phyloP scores from a whole-genome alignment of 1,284 basidiomycete species.

The Austroboletus novae-zelandiae region DNA sequence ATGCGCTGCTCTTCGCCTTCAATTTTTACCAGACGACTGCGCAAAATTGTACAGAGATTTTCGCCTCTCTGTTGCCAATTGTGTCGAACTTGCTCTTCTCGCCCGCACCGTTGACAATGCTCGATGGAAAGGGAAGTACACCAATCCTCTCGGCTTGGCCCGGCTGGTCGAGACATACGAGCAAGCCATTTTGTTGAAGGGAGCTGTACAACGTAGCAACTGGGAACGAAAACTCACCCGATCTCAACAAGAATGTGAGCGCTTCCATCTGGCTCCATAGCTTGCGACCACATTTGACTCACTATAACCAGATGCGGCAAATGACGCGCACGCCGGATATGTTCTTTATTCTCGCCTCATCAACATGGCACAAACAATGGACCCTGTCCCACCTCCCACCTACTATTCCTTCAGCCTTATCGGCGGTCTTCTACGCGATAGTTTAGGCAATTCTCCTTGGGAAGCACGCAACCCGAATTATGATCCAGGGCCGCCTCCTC shows the following conservation, averaged over 20 bases:
- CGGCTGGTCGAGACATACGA: slow-evolving; percentile 60
- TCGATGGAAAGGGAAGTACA: slow-evolving; percentile 66
- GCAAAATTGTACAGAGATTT: slow-evolving; percentile 60
- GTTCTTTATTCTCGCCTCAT: slow-evolving; percentile 46
- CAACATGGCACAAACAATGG: slow-evolving; percentile 39
- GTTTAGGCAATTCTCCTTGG: slow-evolving; percentile 42
- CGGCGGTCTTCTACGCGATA: slow-evolving; percentile 43
- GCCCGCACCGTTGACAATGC: slow-evolving; percentile 66
- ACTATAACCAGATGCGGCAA: slow-evolving; percentile 57
- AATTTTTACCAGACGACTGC: slow-evolving; percentile 50
- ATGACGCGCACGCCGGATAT: slow-evolving; percentile 65
- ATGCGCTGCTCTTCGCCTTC: neutral
- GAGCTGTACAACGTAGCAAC: slow-evolving; percentile 58
- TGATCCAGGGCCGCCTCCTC: slow-evolving; percentile 64
- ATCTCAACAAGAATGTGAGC: slow-evolving; percentile 59
- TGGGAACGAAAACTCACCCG: slow-evolving; percentile 54
- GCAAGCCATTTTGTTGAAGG: slow-evolving; percentile 51
- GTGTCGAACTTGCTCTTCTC: slow-evolving; percentile 66
- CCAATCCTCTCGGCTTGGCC: slow-evolving; percentile 53
- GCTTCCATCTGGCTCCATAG: neutral
- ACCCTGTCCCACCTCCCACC: slow-evolving; percentile 38
- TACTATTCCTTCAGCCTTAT: slow-evolving; percentile 60
- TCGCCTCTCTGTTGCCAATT: slow-evolving; percentile 48
- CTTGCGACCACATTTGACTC: slow-evolving; percentile 4
- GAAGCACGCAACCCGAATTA: slow-evolving; percentile 58